Evolutionary conservation across 441 rosid genomes (phyloP), one percentile per base, ranked within the genome.

Genomic region (Euphorbia celastroides): DNA sequence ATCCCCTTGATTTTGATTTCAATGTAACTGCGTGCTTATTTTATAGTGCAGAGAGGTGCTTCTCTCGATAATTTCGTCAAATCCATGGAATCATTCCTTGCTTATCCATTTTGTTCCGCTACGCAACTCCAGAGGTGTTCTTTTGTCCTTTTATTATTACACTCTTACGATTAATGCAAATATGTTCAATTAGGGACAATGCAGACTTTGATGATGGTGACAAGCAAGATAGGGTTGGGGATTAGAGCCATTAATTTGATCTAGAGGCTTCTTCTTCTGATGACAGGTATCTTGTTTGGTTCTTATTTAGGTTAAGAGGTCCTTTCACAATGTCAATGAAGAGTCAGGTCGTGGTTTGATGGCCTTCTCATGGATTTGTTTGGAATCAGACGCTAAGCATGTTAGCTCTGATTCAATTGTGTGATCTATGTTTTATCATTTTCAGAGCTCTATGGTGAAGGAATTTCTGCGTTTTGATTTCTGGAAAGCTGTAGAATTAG

Each of bases 401-500:
- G 51, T 73, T 2, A 26, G 14, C 38, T 36, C 68, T 7, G 81
- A 73, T 55, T 70, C 74, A 3, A 38, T 69, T 91, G 63, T 80
- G 84, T 7, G 86, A 89, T n/a, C 19, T 75, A 68, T 25, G 81
- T n/a, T 84, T 5, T 89, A 88, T 76, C 97, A 91, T 75, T 91
- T 79, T 62, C 88, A 88, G 68, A 75, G 81, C 74, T 5, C 54
- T 92, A 30, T 88, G 96, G 93, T 82, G 84, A 52, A 91, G 88
- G n/a, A n/a, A n/a, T n/a, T n/a, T n/a, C n/a, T n/a, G n/a, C n/a
- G n/a, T n/a, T n/a, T n/a, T n/a, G n/a, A n/a, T n/a, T n/a, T n/a
- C n/a, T n/a, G n/a, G n/a, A n/a, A n/a, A n/a, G n/a, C n/a, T n/a
- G n/a, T n/a, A n/a, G n/a, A n/a, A n/a, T n/a, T n/a, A n/a, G n/a